phyloP scores from a whole-genome alignment of 768 basidiomycete species.

The Lactarius sp. region DNA sequence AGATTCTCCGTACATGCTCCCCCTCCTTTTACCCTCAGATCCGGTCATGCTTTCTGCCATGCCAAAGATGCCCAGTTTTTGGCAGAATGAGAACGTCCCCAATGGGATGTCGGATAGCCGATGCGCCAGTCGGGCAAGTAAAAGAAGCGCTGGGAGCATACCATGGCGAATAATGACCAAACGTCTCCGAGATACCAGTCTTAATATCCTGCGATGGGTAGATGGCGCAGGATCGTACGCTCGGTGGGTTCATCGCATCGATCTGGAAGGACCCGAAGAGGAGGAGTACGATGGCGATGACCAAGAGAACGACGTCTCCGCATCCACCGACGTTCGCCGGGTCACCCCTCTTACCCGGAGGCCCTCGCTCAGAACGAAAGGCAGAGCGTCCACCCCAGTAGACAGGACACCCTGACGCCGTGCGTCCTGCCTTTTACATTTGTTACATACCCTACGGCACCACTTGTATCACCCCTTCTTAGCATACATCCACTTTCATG shows the following conservation, averaged over 20 bases:
- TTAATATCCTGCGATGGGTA: slow-evolving; percentile 61
- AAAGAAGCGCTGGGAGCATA: slow-evolving; percentile 39
- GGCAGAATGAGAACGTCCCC: slow-evolving; percentile 33
- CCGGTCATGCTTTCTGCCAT: slow-evolving; percentile 70
- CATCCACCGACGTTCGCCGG: slow-evolving; percentile 36
- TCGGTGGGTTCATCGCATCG: slow-evolving; percentile 51
- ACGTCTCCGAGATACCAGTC: slow-evolving; percentile 56
- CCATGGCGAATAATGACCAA: slow-evolving; percentile 56
- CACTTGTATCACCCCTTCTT: not conserved
- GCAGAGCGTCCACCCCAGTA: slow-evolving; percentile 5
- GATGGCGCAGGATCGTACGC: slow-evolving; percentile 59
- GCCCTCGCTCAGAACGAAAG: slow-evolving; percentile 42
- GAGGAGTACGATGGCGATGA: slow-evolving; percentile 35
- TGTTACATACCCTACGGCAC: slow-evolving; percentile 1
- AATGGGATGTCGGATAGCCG: slow-evolving; percentile 31
- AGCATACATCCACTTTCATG: slow-evolving; percentile 2
- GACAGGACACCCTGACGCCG: slow-evolving; percentile 3
- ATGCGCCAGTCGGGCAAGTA: slow-evolving; percentile 37
- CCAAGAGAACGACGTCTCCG: slow-evolving; percentile 31
- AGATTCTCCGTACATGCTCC: slow-evolving; percentile 92
- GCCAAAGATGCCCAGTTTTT: slow-evolving; percentile 43
- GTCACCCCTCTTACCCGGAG: slow-evolving; percentile 63
- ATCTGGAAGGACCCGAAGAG: slow-evolving; percentile 35
- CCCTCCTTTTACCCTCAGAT: slow-evolving; percentile 77
- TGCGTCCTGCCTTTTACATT: slow-evolving; percentile 6